Percentiles rank a stretch among this genome's conserved stretches.
phyloP scores from a whole-genome alignment of 2,329 filamentous ascomycete species.

The Ceratocystis cacaofunesta region DNA sequence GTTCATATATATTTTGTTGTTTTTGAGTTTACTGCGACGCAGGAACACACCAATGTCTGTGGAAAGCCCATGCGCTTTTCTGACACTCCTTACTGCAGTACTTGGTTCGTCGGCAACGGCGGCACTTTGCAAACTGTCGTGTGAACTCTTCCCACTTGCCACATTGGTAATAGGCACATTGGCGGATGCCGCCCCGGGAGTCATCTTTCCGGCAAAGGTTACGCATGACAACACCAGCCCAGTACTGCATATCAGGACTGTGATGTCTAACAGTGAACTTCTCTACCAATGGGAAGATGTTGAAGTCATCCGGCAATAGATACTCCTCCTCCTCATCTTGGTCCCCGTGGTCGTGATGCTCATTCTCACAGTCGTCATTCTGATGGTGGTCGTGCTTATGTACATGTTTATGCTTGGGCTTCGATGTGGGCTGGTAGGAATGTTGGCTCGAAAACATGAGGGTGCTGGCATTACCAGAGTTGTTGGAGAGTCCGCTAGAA shows the following conservation, averaged over 20 bases:
- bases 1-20: not conserved
- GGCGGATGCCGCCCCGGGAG: conserved; percentile 78
- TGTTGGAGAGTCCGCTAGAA: not conserved
- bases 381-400: not conserved
- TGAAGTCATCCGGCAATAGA: conserved; percentile 82
- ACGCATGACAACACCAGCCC: conserved; percentile 97
- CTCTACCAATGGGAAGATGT: conserved; percentile 95
- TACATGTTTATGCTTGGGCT: not conserved
- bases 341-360: conserved; percentile 23
- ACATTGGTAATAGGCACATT: conserved; percentile 96
- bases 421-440: no score
- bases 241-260: conserved; percentile 97
- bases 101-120: conserved; percentile 88
- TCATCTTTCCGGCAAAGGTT: conserved; percentile 98
- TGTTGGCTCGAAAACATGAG: not conserved
- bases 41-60: conserved; percentile 91
- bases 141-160: conserved; percentile 97
- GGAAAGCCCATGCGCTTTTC: conserved; percentile 96
- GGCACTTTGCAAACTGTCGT: conserved; percentile 93
- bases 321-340: conserved; percentile 60
- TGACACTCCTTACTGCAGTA: conserved; percentile 99
- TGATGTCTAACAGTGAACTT: conserved; percentile 96
- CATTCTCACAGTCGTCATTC: not conserved
- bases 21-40: conserved; percentile 37
- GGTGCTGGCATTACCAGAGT: not conserved